These are phyloP conservation scores for Auricularia sp. DNA, from an alignment of 768 basidiomycete genomes.

Conservation along the genomic window DNA sequence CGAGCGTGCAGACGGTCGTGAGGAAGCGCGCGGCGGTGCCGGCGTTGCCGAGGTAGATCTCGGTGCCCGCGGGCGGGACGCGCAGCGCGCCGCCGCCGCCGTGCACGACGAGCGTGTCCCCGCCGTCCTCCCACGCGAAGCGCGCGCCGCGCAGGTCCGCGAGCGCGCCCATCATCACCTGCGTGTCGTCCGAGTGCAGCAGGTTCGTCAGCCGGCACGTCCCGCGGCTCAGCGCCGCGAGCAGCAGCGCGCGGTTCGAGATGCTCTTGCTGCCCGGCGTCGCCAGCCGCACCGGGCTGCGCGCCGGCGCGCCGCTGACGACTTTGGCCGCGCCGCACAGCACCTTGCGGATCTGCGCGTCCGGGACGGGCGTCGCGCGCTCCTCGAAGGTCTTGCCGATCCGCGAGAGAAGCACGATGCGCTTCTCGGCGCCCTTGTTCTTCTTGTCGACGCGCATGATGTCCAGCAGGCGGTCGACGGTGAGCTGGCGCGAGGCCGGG, in stretches of 20 bases:
- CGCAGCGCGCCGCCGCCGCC: constrained; percentile 77
- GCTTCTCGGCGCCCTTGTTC: constrained; percentile 87
- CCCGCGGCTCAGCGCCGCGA: constrained; percentile 85
- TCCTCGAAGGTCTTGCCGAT: constrained; percentile 91
- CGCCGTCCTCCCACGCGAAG: constrained; percentile 93
- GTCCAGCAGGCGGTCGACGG: constrained; percentile 74
- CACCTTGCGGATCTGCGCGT: constrained; percentile 71
- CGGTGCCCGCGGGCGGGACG: constrained; percentile 69
- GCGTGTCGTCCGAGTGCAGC: constrained; percentile 94
- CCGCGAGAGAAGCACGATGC: constrained; percentile 80
- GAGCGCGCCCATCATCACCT: constrained; percentile 97
- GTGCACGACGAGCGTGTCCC: constrained; percentile 86
- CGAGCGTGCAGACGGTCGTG: constrained; percentile 86
- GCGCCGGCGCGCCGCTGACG: constrained; percentile 44
- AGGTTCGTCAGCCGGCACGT: constrained; percentile 84
- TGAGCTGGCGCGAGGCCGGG: constrained; percentile 60
- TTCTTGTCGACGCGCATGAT: constrained; percentile 98
- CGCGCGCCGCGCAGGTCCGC: constrained; percentile 82
- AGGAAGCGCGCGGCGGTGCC: constrained; percentile 97
- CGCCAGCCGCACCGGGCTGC: constrained; percentile 52
- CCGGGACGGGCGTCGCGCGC: constrained; percentile 77
- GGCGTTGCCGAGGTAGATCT: constrained; percentile 93
- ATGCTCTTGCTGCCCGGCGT: constrained; percentile 97
- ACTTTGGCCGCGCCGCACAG: constrained; percentile 75
- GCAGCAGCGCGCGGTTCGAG: constrained; percentile 86